A percentile compares a stretch with the other conserved stretches of the same genome.
Conservation (phyloP, 441 rosid genomes). For the Brassica balearica region DNA sequence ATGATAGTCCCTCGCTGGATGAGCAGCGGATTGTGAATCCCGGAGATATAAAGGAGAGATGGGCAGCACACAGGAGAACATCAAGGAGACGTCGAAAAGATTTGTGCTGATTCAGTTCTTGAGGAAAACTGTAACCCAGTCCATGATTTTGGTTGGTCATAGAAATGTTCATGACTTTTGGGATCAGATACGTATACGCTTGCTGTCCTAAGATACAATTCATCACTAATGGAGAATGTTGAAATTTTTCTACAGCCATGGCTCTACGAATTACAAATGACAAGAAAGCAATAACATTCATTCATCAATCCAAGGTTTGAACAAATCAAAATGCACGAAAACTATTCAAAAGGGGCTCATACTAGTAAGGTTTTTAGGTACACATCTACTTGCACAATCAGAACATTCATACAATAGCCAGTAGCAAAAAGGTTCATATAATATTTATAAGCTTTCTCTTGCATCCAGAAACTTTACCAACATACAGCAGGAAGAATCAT, state of each 20-base stretch:
- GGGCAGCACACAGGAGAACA: constrained; percentile 65
- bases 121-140: neutral
- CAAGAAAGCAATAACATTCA: constrained; percentile 13
- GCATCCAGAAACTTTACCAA: constrained; percentile 22
- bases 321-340: constrained; percentile 5
- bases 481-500: constrained; percentile 14
- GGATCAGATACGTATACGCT: too few relatives aligned
- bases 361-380: constrained; percentile 32
- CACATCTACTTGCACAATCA: constrained; percentile 30
- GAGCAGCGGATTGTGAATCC: constrained; percentile 27
- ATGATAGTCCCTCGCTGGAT: constrained; percentile 29
- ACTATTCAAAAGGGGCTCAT: constrained; percentile 16
- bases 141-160: neutral
- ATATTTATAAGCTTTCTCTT: constrained; percentile 33
- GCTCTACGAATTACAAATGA: too few relatives aligned
- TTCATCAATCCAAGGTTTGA: constrained; percentile 5
- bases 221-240: too few relatives aligned
- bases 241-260: too few relatives aligned
- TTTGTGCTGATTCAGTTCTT: constrained; percentile 9
- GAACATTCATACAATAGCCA: constrained; percentile 27
- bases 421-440: constrained; percentile 30
- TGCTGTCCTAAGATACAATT: too few relatives aligned
- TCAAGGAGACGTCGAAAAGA: constrained; percentile 48
- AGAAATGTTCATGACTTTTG: too few relatives aligned
- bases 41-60: constrained; percentile 67